phyloP scores from a whole-genome alignment of 768 basidiomycete genomes.

The Hypholoma sublateritium region DNA sequence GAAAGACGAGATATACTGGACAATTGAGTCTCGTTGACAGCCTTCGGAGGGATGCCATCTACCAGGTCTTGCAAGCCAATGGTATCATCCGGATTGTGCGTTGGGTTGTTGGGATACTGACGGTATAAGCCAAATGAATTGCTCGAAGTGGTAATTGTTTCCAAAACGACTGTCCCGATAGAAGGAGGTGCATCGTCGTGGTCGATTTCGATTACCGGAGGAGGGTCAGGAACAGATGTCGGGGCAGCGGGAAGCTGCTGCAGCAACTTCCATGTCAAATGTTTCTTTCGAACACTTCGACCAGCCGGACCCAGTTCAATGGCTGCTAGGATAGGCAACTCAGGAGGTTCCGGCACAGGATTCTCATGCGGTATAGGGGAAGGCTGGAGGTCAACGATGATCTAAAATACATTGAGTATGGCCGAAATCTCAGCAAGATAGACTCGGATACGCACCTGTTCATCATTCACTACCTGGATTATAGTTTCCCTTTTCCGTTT shows the following conservation, averaged over 20 bases:
- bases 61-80: neutral
- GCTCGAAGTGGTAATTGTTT: neutral
- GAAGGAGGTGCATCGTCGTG: neutral
- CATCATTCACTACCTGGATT: too few species aligned
- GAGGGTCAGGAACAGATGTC: neutral
- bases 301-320: neutral
- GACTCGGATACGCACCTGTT: too few species aligned
- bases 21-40: neutral
- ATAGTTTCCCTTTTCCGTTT: neutral
- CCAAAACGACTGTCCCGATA: neutral
- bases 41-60: neutral
- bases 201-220: neutral
- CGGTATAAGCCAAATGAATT: conserved; percentile 14
- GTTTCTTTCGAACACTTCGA: neutral
- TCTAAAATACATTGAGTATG: too few species aligned
- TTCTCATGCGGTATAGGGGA: too few species aligned
- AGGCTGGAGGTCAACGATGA: too few species aligned
- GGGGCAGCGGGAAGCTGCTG: neutral
- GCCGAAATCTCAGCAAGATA: too few species aligned
- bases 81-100: conserved; percentile 12
- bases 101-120: conserved; percentile 12
- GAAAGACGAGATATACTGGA: neutral
- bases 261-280: neutral
- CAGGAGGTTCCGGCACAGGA: neutral
- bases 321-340: neutral